Percentiles rank a stretch among this genome's conserved stretches.
These are phyloP conservation scores for Barnettozyma populi DNA, from an alignment of 805 yeast species.

Conservation along the genomic window DNA sequence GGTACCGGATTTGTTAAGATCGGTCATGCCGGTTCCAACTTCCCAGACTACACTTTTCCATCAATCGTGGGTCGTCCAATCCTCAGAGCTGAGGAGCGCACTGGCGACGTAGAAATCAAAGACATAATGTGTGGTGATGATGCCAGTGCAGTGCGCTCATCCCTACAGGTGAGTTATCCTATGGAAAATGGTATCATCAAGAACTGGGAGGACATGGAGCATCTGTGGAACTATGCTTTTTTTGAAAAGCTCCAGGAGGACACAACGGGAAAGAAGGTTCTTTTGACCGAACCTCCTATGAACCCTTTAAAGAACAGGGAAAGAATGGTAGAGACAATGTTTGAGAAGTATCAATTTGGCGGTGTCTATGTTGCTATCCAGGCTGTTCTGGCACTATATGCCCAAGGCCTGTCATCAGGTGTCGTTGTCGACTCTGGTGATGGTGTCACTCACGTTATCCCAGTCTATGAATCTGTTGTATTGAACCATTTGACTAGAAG, in stretches of 20 bases:
- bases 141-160: slow-evolving; percentile 84
- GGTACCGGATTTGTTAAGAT: slow-evolving; percentile 98
- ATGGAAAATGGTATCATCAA: slow-evolving; percentile 98
- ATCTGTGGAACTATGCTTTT: slow-evolving; percentile 96
- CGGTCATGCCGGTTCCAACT: slow-evolving; percentile 94
- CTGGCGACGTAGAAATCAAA: slow-evolving; percentile 70
- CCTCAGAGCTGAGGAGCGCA: slow-evolving; percentile 90
- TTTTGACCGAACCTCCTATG: slow-evolving; percentile 97
- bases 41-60: slow-evolving; percentile 96
- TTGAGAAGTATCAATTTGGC: slow-evolving; percentile 83
- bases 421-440: slow-evolving; percentile 99
- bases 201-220: slow-evolving; percentile 99
- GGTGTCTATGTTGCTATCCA: slow-evolving; percentile 95
- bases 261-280: slow-evolving; percentile 72
- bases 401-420: slow-evolving; percentile 94
- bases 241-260: slow-evolving; percentile 83
- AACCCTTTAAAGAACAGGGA: slow-evolving; percentile 88
- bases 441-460: slow-evolving; percentile 89
- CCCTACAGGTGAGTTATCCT: slow-evolving; percentile 91
- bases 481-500: slow-evolving; percentile 88
- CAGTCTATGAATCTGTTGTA: slow-evolving; percentile 96
- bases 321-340: slow-evolving; percentile 87
- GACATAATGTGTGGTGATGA: slow-evolving; percentile 98
- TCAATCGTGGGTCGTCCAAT: slow-evolving; percentile 97
- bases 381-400: slow-evolving; percentile 96